Base-by-base conservation (phyloP, 2,329 filamentous ascomycete species). In the Aspergillus melleus region DNA sequence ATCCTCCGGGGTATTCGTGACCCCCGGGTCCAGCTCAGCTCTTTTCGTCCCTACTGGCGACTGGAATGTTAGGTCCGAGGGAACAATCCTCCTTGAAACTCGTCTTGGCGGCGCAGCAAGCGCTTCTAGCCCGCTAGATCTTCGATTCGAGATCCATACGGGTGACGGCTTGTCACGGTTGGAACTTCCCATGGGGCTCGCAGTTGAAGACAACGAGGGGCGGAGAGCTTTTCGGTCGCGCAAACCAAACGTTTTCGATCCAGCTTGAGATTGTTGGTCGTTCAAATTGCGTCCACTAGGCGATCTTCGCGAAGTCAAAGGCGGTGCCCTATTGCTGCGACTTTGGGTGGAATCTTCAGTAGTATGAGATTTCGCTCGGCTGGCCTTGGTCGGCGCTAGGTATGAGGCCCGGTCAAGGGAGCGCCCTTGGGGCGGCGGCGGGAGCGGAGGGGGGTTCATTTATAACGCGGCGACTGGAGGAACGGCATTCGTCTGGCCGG, bases 301-400 rank as follows among this genome's bases (percentile, higher is more conserved):
- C 24, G 14, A 19, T 52, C 61, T 52, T 65, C 64, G 51, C 54
- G 5, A n/a, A n/a, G 5, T 19, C 36, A 14, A 42, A n/a, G 36
- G 8, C 36, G 36, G 36, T 2, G 16, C 14, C 36, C 16, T 42
- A 8, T n/a, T 42, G 14, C 36, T n/a, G 16, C 6, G 36, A n/a
- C 36, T 9, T n/a, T 42, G 36, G 16, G 1, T 8, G 16, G 36
- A n/a, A 42, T 88, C 78, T 11, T 86, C 82, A 0, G 87, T 85
- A 62, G 87, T 85, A 61, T 89, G 84, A 52, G 84, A 82, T 63
- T 84, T 83, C 59, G 86, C 80, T 14, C 89, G 74, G 66, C 86
- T 90, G 12, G 87, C 81, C 69, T 82, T 86, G 0, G 87, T 89
- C 0, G 88, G 87, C n/a, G 87, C 89, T 56, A 84, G 84, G 69